Evolutionary conservation across 2,329 filamentous ascomycete genomes (phyloP), one percentile per base, ranked within the genome.

Genomic region (Atkinsonella texensis): DNA sequence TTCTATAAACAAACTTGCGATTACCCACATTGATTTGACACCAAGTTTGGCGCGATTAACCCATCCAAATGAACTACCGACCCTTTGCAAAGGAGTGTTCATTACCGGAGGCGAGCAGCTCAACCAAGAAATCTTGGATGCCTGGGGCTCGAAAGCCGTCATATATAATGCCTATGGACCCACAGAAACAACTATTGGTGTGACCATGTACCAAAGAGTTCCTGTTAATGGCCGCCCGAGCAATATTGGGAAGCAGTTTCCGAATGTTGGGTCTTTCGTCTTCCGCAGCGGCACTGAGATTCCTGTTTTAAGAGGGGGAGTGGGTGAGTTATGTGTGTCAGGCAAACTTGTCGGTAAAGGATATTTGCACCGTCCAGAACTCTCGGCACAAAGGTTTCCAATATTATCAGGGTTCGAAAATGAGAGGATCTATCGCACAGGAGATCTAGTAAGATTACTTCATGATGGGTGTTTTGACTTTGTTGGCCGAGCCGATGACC

Each of bases 91-190:
- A 46, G 89, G 91, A 2, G 86, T 95, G 0, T 96, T 96, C 63
- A 95, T 96, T 57, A 95, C 90, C 0, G 90, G 91, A 8, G 90
- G 90, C 2, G 90, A 96, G 64, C 82, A 87, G 49, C 71, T 96
- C 17, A 90, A 88, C 59, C 87, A 93, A 61, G 90, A 95, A 56
- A 94, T 95, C 46, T 72, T 96, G 2, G 85, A 95, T 59, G 77
- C 74, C 0, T 96, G 91, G 90, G 90, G 90, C 0, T 76, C 83
- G 1, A 77, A 83, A 52, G 76, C 76, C 1, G 88, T 89, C 43
- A 89, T 97, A 13, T 91, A 95, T 71, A 96, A 96, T 60, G 89
- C 89, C 2, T 89, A 95, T 57, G 90, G 90, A 0, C 91, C 90
- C 1, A 96, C 90, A 0, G 91, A 96, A 65, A 86, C 88, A 0